Evolutionary conservation across 805 yeast genomes (phyloP).

Genomic region (Metschnikowia cerradonensis): DNA sequence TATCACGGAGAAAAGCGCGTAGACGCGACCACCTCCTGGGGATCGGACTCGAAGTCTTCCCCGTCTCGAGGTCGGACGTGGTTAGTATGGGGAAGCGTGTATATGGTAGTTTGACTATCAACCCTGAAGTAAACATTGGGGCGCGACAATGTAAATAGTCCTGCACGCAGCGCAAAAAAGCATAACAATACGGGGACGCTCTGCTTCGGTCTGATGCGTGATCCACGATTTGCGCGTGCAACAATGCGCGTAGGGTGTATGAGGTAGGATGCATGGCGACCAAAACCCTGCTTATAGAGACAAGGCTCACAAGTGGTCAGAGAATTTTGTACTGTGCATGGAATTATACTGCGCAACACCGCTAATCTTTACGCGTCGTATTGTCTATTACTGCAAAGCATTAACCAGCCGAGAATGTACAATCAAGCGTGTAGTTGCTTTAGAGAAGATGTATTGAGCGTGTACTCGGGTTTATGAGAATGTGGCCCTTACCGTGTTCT

Average conservation of each 20-base stretch:
- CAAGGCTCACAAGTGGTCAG: neutral
- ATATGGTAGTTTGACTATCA: neutral
- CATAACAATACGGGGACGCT: neutral
- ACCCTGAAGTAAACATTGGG: neutral
- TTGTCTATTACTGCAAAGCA: neutral
- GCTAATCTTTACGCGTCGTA: neutral
- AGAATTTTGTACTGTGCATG: neutral
- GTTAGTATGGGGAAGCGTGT: conserved; percentile 4
- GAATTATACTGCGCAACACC: neutral
- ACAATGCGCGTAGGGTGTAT: neutral
- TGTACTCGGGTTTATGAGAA: too few species aligned
- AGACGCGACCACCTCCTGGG: neutral
- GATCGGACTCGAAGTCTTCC: neutral
- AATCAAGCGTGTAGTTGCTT: too few species aligned
- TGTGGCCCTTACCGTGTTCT: too few species aligned
- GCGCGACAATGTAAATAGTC: conserved; percentile 2
- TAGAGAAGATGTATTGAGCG: too few species aligned
- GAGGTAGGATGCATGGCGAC: neutral
- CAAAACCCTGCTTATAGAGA: neutral
- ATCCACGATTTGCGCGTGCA: neutral
- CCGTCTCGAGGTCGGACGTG: neutral
- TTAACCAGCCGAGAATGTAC: too few species aligned
- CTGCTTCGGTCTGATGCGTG: neutral
- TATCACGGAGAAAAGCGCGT: neutral
- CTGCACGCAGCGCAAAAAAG: neutral